Conservation (phyloP, 140 eudicot genomes). For the Stevia rebaudiana region DNA sequence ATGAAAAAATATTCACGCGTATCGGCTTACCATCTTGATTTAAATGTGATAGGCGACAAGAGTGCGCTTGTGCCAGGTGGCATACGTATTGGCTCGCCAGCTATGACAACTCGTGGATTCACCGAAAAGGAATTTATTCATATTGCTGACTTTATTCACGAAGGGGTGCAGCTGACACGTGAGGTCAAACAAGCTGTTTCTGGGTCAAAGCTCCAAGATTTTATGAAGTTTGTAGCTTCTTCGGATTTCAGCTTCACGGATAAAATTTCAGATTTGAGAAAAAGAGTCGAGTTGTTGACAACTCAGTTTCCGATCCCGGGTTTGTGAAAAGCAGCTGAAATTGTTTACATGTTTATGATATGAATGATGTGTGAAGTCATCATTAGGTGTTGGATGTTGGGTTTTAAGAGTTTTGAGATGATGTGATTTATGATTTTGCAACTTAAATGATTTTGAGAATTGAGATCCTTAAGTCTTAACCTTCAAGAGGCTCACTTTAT, state of each 20-base stretch:
- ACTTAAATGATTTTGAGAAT: conserved; percentile 1
- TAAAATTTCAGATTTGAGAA: conserved; percentile 47
- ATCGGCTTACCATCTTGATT: conserved; percentile 9
- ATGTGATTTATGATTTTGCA: conserved; percentile 11
- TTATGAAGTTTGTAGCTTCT: conserved; percentile 53
- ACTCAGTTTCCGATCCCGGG: conserved; percentile 87
- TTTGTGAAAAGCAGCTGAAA: conserved; percentile 32
- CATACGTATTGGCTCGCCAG: conserved; percentile 86
- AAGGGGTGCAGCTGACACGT: conserved; percentile 73
- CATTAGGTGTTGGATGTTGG: conserved; percentile 21
- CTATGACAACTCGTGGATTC: conserved; percentile 94
- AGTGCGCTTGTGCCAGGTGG: conserved; percentile 97
- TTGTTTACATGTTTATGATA: not conserved
- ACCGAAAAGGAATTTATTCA: conserved; percentile 57
- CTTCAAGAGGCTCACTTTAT: conserved; percentile 15
- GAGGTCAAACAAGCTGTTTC: conserved; percentile 63
- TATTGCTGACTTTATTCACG: conserved; percentile 82
- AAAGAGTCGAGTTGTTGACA: conserved; percentile 66
- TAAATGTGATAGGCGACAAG: conserved; percentile 56
- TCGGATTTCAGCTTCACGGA: conserved; percentile 58
- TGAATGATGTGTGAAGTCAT: not conserved
- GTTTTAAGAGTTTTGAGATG: conserved; percentile 9
- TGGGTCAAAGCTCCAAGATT: conserved; percentile 84
- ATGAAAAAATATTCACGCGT: not conserved
- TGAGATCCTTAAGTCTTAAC: conserved; percentile 5